phyloP scores from a whole-genome alignment of 2,329 filamentous ascomycete genomes.

The Cercospora sp. region DNA sequence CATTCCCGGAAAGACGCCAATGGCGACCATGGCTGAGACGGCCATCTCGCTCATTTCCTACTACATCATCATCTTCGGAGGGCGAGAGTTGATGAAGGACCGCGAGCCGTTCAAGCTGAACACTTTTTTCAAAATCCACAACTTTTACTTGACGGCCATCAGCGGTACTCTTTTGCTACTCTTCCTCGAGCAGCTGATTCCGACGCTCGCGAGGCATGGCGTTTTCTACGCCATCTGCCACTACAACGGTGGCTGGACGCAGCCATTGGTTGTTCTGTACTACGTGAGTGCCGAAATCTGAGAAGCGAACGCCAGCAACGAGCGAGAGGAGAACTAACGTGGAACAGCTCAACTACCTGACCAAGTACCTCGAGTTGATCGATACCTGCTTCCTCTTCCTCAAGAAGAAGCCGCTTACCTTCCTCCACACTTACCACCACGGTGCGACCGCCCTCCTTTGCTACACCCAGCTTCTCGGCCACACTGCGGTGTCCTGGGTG shows the following conservation, averaged over 20 bases:
- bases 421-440: constrained; percentile 99
- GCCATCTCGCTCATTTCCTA: constrained; percentile 80
- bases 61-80: constrained; percentile 91
- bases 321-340: constrained; percentile 15
- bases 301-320: background rate
- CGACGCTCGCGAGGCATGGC: constrained; percentile 75
- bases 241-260: constrained; percentile 83
- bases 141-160: constrained; percentile 87
- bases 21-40: constrained; percentile 86
- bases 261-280: constrained; percentile 89
- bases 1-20: constrained; percentile 74
- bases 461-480: constrained; percentile 94
- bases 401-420: constrained; percentile 99
- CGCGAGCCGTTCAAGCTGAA: constrained; percentile 84
- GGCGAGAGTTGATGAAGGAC: constrained; percentile 87
- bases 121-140: constrained; percentile 90
- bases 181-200: constrained; percentile 87
- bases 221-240: constrained; percentile 89
- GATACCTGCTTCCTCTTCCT: constrained; percentile 97
- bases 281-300: constrained; percentile 66
- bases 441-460: constrained; percentile 94
- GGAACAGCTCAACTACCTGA: constrained; percentile 87
- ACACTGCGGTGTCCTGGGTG: constrained; percentile 93
- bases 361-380: constrained; percentile 93
- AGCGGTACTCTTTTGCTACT: constrained; percentile 77